Conservation (phyloP, 306 rosid species). For the Dicorynia guianensis region DNA sequence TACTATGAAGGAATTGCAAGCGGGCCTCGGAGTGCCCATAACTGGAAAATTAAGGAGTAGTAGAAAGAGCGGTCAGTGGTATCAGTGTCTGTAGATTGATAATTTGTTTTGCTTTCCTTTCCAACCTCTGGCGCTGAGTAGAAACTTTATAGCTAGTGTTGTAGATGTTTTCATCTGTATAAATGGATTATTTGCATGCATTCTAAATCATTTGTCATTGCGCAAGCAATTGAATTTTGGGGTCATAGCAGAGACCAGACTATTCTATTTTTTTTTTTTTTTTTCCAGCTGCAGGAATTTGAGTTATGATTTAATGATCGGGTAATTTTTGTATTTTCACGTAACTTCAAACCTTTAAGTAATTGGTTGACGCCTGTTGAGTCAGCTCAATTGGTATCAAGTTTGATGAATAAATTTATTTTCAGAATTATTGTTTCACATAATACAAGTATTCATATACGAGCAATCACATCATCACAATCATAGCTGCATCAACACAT, state of each 20-base stretch:
- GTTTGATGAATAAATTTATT: too few relatives aligned
- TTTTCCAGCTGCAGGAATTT: too few relatives aligned
- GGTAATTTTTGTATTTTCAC: too few relatives aligned
- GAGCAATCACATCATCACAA: too few relatives aligned
- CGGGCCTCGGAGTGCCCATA: conserved; percentile 80
- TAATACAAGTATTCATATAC: too few relatives aligned
- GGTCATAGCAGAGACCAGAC: not conserved
- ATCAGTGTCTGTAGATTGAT: conserved; percentile 10
- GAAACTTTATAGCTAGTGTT: not conserved
- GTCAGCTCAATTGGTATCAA: too few relatives aligned
- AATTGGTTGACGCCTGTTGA: too few relatives aligned
- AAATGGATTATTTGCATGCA: conserved; percentile 28
- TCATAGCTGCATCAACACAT: too few relatives aligned
- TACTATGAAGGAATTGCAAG: conserved; percentile 86
- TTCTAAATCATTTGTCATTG: not conserved
- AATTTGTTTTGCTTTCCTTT: conserved; percentile 32
- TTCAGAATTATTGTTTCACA: too few relatives aligned
- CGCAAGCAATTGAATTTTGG: not conserved
- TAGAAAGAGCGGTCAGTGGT: conserved; percentile 25
- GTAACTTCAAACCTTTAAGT: too few relatives aligned
- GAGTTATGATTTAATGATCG: too few relatives aligned
- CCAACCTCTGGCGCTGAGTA: conserved; percentile 15
- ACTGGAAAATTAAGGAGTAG: conserved; percentile 79
- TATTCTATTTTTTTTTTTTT: not conserved
- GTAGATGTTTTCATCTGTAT: conserved; percentile 21